Conservation (phyloP, 495 filamentous ascomycete species). For the Penicillium egyptiacum region DNA sequence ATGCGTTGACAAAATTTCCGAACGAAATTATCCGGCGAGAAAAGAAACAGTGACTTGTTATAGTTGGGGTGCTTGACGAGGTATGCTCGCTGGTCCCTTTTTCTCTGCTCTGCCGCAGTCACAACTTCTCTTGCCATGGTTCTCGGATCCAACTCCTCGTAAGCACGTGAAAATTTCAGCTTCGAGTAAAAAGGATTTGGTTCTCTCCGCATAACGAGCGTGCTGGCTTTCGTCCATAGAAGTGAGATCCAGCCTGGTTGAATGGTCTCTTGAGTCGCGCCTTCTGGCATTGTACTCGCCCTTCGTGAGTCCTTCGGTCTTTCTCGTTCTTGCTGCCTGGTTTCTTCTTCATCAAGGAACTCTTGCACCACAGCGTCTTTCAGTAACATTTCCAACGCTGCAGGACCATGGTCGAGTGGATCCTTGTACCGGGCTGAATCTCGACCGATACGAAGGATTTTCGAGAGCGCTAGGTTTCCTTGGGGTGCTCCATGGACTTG, state of each 20-base stretch:
- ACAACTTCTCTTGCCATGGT: slow-evolving; percentile 89
- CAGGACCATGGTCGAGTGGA: slow-evolving; percentile 82
- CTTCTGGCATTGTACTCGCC: slow-evolving; percentile 26
- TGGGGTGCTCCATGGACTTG: slow-evolving; percentile 68
- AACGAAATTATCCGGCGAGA: slow-evolving; percentile 71
- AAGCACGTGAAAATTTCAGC: slow-evolving; percentile 66
- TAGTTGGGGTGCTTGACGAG: slow-evolving; percentile 83
- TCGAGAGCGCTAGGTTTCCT: slow-evolving; percentile 79
- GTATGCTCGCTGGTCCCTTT: slow-evolving; percentile 86
- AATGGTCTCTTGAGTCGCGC: slow-evolving; percentile 33
- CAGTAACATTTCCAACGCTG: slow-evolving; percentile 89
- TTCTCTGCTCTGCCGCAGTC: slow-evolving; percentile 75
- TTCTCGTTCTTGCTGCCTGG: slow-evolving; percentile 30
- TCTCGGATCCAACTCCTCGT: slow-evolving; percentile 77
- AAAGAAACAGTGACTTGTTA: slow-evolving; percentile 89
- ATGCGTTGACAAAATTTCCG: slow-evolving; percentile 83
- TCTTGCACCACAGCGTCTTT: slow-evolving; percentile 94
- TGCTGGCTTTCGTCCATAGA: slow-evolving; percentile 55
- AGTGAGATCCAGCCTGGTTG: slow-evolving; percentile 56
- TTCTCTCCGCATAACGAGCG: slow-evolving; percentile 61
- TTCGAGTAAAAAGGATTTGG: slow-evolving; percentile 95
- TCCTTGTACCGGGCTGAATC: slow-evolving; percentile 65
- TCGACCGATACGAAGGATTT: slow-evolving; percentile 80
- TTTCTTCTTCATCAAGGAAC: slow-evolving; percentile 77
- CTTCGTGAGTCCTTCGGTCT: slow-evolving; percentile 26